Conservation (phyloP, 345 rosid genomes). For the Salix koriyanagi region DNA sequence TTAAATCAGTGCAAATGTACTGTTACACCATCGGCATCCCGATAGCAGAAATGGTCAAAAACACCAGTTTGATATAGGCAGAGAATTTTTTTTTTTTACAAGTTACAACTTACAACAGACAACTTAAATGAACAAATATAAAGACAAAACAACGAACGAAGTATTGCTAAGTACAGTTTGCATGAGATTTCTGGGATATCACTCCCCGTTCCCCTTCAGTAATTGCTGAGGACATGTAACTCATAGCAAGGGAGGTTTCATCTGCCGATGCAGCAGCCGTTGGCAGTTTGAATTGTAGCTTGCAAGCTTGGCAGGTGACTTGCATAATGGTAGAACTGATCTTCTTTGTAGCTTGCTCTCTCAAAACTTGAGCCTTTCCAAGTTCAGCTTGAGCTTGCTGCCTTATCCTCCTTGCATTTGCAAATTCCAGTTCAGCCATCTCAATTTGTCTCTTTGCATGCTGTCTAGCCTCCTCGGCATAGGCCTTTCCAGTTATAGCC, state of each 20-base stretch:
- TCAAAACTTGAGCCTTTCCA: conserved; percentile 59
- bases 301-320: conserved; percentile 73
- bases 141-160: background rate
- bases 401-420: conserved; percentile 64
- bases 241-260: conserved; percentile 66
- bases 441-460: conserved; percentile 68
- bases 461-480: conserved; percentile 64
- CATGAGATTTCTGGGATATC: background rate
- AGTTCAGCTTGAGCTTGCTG: conserved; percentile 68
- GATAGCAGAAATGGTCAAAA: conserved; percentile 3
- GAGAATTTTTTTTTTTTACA: background rate
- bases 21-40: conserved; percentile 1
- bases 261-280: conserved; percentile 38
- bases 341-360: conserved; percentile 64
- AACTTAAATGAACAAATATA: conserved; percentile 3
- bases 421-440: conserved; percentile 71
- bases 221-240: conserved; percentile 78
- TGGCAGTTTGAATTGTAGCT: conserved; percentile 53
- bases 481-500: conserved; percentile 60
- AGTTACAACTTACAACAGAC: background rate
- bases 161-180: background rate
- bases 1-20: background rate
- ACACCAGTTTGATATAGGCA: conserved; percentile 5
- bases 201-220: conserved; percentile 64
- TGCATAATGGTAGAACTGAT: conserved; percentile 59